A percentile compares a stretch with the other conserved stretches of the same genome.
These are phyloP conservation scores for Colletotrichum falcatum DNA, from an alignment of 2,329 filamentous ascomycete species.

Conservation along the genomic window DNA sequence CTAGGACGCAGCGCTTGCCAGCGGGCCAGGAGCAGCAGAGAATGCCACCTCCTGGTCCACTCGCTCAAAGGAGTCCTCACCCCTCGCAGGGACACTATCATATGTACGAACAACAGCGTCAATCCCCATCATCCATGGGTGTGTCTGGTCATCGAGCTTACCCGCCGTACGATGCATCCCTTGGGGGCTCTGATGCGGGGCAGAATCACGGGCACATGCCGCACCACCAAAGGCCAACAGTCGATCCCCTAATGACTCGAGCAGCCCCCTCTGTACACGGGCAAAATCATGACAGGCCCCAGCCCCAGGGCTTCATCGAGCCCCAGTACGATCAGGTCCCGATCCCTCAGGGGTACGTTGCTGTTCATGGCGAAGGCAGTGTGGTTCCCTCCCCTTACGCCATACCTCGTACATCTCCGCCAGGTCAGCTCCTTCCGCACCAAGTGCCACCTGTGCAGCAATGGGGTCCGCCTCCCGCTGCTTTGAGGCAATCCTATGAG, in stretches of 20 bases:
- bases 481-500: constrained; percentile 27
- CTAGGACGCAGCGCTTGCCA: constrained; percentile 5
- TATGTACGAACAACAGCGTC: constrained; percentile 28
- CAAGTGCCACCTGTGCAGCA: constrained; percentile 36
- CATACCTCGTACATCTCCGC: constrained; percentile 40
- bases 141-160: constrained; percentile 6
- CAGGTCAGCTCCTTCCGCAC: constrained; percentile 37
- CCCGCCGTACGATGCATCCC: constrained; percentile 15
- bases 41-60: constrained; percentile 19
- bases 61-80: constrained; percentile 9
- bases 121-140: background rate
- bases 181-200: constrained; percentile 7
- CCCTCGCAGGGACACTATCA: constrained; percentile 14
- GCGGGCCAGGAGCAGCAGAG: constrained; percentile 22
- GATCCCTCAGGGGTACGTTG: constrained; percentile 52
- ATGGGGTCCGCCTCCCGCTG: constrained; percentile 25
- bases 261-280: background rate
- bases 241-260: constrained; percentile 10
- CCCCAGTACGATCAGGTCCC: constrained; percentile 54
- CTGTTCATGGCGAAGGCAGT: constrained; percentile 53
- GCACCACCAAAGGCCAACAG: constrained; percentile 10
- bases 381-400: constrained; percentile 48
- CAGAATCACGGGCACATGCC: constrained; percentile 14
- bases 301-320: constrained; percentile 42
- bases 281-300: background rate